Evolutionary conservation across 1,284 basidiomycete genomes (phyloP).

Genomic region (Marasmius oreades): DNA sequence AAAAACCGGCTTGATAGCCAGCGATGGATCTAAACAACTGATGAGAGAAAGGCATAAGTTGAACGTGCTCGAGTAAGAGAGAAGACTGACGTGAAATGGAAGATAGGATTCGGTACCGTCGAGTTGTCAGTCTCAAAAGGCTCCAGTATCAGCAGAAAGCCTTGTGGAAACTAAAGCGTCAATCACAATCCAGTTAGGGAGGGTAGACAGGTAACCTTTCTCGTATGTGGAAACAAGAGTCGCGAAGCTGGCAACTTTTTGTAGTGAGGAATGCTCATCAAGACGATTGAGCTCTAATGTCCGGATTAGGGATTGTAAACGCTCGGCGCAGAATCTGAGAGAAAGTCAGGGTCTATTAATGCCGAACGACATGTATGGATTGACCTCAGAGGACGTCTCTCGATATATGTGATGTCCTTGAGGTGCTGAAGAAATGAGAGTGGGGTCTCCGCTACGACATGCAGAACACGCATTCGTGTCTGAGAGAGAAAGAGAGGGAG

Average conservation of each 20-base stretch:
- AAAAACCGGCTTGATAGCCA: slow-evolving; percentile 98
- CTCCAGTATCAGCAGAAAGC: slow-evolving; percentile 95
- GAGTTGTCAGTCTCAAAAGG: slow-evolving; percentile 99
- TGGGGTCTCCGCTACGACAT: slow-evolving; percentile 99
- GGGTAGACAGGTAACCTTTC: slow-evolving; percentile 60
- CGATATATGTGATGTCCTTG: slow-evolving; percentile 99
- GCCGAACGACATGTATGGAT: slow-evolving; percentile 17
- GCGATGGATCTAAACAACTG: slow-evolving; percentile 94
- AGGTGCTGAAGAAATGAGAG: slow-evolving; percentile 98
- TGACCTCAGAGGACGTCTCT: slow-evolving; percentile 89
- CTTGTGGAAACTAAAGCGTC: slow-evolving; percentile 37
- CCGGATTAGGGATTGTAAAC: slow-evolving; percentile 89
- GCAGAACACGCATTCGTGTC: slow-evolving; percentile 98
- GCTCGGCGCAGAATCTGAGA: slow-evolving; percentile 91
- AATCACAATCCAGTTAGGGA: slow-evolving; percentile 8
- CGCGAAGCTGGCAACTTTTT: slow-evolving; percentile 96
- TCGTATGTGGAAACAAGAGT: slow-evolving; percentile 98
- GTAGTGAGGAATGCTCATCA: slow-evolving; percentile 89
- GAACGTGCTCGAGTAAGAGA: neutral
- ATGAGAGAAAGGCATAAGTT: slow-evolving; percentile 6
- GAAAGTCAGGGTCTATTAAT: slow-evolving; percentile 12
- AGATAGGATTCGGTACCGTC: slow-evolving; percentile 98
- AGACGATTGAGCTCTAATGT: slow-evolving; percentile 89
- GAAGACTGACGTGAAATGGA: slow-evolving; percentile 86
- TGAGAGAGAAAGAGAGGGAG: no score